Base-by-base conservation (phyloP, 2,329 filamentous ascomycete species). In the Juglanconis juglandina region DNA sequence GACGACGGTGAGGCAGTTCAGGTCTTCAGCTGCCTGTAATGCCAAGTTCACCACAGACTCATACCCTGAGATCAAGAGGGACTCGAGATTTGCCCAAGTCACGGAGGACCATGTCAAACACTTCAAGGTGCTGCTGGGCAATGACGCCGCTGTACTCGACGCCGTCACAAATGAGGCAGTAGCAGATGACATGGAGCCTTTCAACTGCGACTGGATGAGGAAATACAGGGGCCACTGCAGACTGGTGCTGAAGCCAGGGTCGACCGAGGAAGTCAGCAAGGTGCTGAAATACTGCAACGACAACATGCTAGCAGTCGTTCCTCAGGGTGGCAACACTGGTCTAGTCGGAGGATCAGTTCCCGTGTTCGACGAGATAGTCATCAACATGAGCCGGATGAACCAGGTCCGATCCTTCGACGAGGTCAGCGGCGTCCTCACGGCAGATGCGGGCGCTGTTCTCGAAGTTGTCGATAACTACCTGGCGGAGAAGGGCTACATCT, bases 181-280 rank as follows among this genome's bases (percentile, higher is more conserved):
- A 13, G 78, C 81, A 2, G 90, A 91, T 68, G 95, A 98, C 71
- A 82, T 98, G 66, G 91, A 95, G 72, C 85, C 90, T 7, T 99
- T 92, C 82, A 99, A 99, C 76, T 87, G 88, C 72, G 95, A 99
- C 77, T 99, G 96, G 95, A 97, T 99, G 93, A 88, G 91, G 76
- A 99, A 99, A 78, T 99, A 96, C 79, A 88, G 91, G 63, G 96
- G 95, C 35, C 92, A 97, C 75, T 87, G 91, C 63, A 87, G 88
- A 70, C 79, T 99, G 33, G 92, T 98, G 4, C 78, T 99, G 64
- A 96, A 92, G 77, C 95, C 95, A 10, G 85, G 83, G 55, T 89
- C 86, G 14, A 94, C 91, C 0, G 87, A 94, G 69, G 89, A 99
- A 75, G 91, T 98, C 68, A 96, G 92, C 84, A 84, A 89, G 76